Conservation (phyloP, 2,329 filamentous ascomycete genomes). For the Arthrobotrys sphaeroides region DNA sequence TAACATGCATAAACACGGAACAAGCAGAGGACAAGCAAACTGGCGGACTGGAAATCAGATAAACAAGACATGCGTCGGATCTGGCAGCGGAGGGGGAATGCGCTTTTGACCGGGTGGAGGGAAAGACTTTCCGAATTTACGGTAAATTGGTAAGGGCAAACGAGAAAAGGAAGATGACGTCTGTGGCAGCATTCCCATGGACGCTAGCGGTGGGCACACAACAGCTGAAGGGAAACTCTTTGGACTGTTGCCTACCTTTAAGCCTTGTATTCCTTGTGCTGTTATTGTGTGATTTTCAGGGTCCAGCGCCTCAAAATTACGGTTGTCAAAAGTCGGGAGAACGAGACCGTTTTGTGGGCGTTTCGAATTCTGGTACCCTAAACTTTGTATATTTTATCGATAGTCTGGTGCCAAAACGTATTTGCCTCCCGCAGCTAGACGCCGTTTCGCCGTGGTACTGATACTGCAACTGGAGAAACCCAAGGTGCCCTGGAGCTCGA, state of each 20-base stretch:
- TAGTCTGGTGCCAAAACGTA: neutral
- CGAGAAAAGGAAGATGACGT: constrained; percentile 48
- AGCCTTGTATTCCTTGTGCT: constrained; percentile 19
- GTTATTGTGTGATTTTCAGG: constrained; percentile 42
- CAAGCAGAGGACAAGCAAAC: constrained; percentile 13
- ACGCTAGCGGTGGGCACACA: constrained; percentile 38
- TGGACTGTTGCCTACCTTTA: constrained; percentile 47
- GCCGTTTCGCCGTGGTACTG: neutral
- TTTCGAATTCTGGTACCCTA: constrained; percentile 25
- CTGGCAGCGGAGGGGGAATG: constrained; percentile 26
- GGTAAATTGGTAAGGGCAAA: constrained; percentile 44
- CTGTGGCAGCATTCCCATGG: constrained; percentile 48
- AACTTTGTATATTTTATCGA: neutral
- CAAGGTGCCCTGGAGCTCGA: neutral
- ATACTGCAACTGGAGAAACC: neutral
- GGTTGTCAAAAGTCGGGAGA: constrained; percentile 9
- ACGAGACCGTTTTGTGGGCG: constrained; percentile 21
- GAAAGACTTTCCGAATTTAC: constrained; percentile 45
- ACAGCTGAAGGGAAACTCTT: constrained; percentile 17
- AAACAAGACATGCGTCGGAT: constrained; percentile 21
- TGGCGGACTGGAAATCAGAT: neutral
- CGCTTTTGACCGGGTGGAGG: constrained; percentile 34
- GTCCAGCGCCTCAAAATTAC: constrained; percentile 37
- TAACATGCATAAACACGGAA: constrained; percentile 35
- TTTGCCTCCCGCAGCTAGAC: neutral